Evolutionary conservation across 2,329 filamentous ascomycete genomes (phyloP), one percentile per base, ranked within the genome.

Genomic region (Ceratocystis eucalypticola): DNA sequence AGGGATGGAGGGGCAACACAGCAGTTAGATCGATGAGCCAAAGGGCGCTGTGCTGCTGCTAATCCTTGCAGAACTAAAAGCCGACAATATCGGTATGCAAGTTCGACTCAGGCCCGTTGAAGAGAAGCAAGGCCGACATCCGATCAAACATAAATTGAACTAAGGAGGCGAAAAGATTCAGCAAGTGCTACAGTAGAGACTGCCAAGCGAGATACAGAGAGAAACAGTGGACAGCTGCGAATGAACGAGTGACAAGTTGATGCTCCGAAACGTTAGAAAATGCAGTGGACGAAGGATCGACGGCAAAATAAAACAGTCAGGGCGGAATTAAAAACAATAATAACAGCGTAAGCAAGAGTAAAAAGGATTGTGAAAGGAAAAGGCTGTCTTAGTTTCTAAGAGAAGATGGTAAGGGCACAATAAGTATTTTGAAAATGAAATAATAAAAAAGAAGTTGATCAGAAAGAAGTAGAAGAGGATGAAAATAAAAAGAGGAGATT

Each of bases 191-290:
- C 22, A 30, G 28, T 17, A 30, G 33, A 30, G 15, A 15, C 17
- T 12, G 53, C 25, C 22, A 25, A 22, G 10, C n/a, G 48, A 53
- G 46, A n/a, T n/a, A 53, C 12, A 53, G 48, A 12, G 20, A 25
- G 48, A 53, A n/a, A 53, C 22, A 53, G 10, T 53, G 20, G 20
- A 53, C 48, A 5, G 48, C 15, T 25, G 22, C 55, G 30, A 59
- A 37, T 37, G 30, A 59, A 59, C 15, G 30, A n/a, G 55, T 37
- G 28, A 37, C 30, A 20, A 37, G 28, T 37, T 59, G 55, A 30
- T 30, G 55, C 55, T 59, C 15, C 28, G 55, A 59, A 59, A 59
- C 55, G 55, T 41, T 10, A 59, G 28, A 30, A 59, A 59, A 59
- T 37, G 55, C 55, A 33, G 55, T 59, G 55, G 12, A 37, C 17